phyloP scores from a whole-genome alignment of 1,139 yeast genomes.

The Geotrichum phurueaensis region DNA sequence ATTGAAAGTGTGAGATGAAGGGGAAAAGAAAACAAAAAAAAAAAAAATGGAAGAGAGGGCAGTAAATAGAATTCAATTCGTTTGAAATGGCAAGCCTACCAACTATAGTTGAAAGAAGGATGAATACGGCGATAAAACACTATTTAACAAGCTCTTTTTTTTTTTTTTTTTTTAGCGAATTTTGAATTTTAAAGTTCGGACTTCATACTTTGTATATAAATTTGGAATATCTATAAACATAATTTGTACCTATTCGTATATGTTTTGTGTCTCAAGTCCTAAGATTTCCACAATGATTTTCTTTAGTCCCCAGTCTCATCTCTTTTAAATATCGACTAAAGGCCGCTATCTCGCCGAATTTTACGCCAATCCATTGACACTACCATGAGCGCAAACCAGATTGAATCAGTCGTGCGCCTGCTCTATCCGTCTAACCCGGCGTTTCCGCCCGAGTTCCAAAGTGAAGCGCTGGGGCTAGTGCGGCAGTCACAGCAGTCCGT shows the following conservation, averaged over 20 bases:
- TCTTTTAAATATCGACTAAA: not conserved
- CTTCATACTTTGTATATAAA: not conserved
- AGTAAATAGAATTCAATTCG: not conserved
- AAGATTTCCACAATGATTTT: not conserved
- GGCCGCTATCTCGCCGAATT: too few relatives aligned
- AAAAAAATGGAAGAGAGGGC: too few relatives aligned
- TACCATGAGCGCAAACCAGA: not conserved
- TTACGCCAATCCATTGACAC: not conserved
- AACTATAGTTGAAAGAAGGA: not conserved
- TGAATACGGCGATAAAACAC: not conserved
- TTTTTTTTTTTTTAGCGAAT: not conserved
- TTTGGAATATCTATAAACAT: not conserved
- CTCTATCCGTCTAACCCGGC: not conserved
- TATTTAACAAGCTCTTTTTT: not conserved
- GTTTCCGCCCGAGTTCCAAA: slow-evolving; percentile 20
- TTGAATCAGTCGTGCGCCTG: not conserved
- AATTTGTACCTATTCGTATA: not conserved
- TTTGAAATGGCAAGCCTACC: not conserved
- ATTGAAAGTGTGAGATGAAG: not conserved
- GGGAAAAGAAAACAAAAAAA: not conserved
- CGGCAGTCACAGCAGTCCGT: slow-evolving; percentile 23
- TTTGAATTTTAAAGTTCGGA: not conserved
- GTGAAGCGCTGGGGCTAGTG: slow-evolving; percentile 19
- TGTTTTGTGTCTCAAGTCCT: not conserved
- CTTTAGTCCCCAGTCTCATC: not conserved